Percentiles rank a stretch among this genome's conserved stretches.
These are phyloP conservation scores for Camelina neglecta DNA, from an alignment of 345 rosid genomes.

Conservation along the genomic window DNA sequence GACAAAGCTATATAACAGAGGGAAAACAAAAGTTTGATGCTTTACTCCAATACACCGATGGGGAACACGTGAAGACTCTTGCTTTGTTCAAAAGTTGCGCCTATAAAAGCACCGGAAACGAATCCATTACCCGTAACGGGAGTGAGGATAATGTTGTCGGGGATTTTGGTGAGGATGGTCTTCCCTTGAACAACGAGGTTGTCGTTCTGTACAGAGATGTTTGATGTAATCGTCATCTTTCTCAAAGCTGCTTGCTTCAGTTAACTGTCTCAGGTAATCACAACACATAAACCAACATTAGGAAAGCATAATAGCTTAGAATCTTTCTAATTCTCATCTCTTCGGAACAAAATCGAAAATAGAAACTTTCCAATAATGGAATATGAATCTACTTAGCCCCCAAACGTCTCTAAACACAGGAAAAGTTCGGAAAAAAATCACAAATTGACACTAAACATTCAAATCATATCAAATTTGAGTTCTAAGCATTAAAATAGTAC, in stretches of 20 bases:
- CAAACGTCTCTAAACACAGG: not conserved
- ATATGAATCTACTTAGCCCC: not conserved
- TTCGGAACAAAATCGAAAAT: not conserved
- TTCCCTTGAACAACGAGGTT: conserved; percentile 92
- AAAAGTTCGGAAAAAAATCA: not conserved
- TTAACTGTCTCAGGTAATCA: conserved; percentile 28
- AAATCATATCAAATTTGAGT: not conserved
- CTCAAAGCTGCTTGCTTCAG: not conserved
- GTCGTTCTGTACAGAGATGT: conserved; percentile 74
- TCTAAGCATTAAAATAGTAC: not conserved
- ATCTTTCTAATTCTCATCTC: no score
- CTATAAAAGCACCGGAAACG: conserved; percentile 78
- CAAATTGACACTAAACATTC: not conserved
- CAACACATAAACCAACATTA: conserved; percentile 8
- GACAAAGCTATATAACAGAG: not conserved
- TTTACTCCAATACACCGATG: conserved; percentile 78
- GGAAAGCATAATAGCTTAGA: not conserved
- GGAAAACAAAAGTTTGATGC: conserved; percentile 23
- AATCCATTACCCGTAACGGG: conserved; percentile 71
- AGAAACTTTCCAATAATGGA: conserved; percentile 17
- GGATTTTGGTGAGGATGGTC: conserved; percentile 83
- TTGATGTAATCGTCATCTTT: conserved; percentile 83
- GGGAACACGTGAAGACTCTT: conserved; percentile 96
- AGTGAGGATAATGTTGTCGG: conserved; percentile 78
- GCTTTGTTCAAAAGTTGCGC: conserved; percentile 78